These are phyloP conservation scores for Boechera divaricarpa DNA, from an alignment of 345 rosid genomes.

Conservation along the genomic window DNA sequence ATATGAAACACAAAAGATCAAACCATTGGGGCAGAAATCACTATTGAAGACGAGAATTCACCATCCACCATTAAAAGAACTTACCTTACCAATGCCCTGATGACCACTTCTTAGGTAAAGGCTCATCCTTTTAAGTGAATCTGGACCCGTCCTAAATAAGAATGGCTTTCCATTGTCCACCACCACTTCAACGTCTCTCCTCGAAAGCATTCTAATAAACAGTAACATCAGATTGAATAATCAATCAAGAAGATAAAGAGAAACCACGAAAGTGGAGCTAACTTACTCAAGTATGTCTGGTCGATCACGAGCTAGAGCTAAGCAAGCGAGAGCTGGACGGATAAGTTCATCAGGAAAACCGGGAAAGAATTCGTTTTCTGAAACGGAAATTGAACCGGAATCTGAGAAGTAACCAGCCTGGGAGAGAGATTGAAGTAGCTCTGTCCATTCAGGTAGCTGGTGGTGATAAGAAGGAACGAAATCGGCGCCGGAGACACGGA, in stretches of 20 bases:
- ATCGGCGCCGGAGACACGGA: slow-evolving; percentile 34
- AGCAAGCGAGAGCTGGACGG: slow-evolving; percentile 61
- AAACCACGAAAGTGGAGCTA: neutral
- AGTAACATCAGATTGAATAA: neutral
- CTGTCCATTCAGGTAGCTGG: slow-evolving; percentile 55
- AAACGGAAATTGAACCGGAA: slow-evolving; percentile 15
- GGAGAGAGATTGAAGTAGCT: slow-evolving; percentile 49
- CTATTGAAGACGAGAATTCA: neutral
- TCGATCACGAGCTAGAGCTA: slow-evolving; percentile 66
- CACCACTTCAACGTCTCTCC: slow-evolving; percentile 69
- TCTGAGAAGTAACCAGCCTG: slow-evolving; percentile 51
- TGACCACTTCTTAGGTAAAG: slow-evolving; percentile 48
- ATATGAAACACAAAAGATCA: slow-evolving; percentile 23
- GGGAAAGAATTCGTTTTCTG: slow-evolving; percentile 43
- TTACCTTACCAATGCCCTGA: slow-evolving; percentile 31
- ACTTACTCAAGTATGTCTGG: slow-evolving; percentile 61
- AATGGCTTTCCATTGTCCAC: slow-evolving; percentile 65
- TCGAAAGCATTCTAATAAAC: slow-evolving; percentile 64
- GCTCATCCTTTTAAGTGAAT: slow-evolving; percentile 63
- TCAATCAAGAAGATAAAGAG: neutral
- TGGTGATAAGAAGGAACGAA: slow-evolving; percentile 29
- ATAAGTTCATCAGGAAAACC: slow-evolving; percentile 61
- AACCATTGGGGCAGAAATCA: neutral
- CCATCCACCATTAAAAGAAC: slow-evolving; percentile 4
- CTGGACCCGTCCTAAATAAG: slow-evolving; percentile 64